These are phyloP conservation scores for Neonectria hederae DNA, from an alignment of 2,329 filamentous ascomycete genomes.

Conservation along the genomic window DNA sequence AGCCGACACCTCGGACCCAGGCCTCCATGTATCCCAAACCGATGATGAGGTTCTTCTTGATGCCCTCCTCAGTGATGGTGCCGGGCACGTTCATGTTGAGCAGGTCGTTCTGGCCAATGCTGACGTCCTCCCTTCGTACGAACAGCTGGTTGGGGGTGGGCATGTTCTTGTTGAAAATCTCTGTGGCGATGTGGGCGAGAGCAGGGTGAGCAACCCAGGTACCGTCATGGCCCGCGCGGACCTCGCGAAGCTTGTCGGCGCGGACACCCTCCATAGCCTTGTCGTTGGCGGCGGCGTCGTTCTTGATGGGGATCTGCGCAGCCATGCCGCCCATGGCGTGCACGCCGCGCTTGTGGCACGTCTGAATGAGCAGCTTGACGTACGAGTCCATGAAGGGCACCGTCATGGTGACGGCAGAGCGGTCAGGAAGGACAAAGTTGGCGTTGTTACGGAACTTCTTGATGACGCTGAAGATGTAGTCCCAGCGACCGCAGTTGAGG, in stretches of 20 bases:
- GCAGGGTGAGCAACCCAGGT: constrained; percentile 98
- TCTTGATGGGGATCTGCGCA: constrained; percentile 98
- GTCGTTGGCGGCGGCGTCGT: constrained; percentile 89
- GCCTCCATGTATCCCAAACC: constrained; percentile 98
- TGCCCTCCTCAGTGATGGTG: constrained; percentile 89
- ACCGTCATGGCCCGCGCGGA: constrained; percentile 91
- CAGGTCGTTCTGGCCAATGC: constrained; percentile 86
- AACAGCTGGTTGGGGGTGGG: constrained; percentile 97
- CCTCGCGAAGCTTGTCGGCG: constrained; percentile 96
- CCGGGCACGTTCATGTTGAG: constrained; percentile 99
- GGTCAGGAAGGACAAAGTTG: constrained; percentile 92
- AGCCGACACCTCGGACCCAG: constrained; percentile 94
- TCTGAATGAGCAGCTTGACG: constrained; percentile 95
- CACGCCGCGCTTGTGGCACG: constrained; percentile 95
- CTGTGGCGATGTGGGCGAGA: constrained; percentile 84
- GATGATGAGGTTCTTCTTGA: constrained; percentile 97
- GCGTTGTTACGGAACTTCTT: constrained; percentile 98
- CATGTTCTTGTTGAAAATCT: constrained; percentile 99
- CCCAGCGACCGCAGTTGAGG: constrained; percentile 98
- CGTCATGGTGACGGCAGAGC: constrained; percentile 93
- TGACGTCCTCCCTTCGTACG: constrained; percentile 87
- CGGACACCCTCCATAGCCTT: constrained; percentile 93
- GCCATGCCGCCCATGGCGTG: constrained; percentile 99
- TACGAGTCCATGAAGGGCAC: constrained; percentile 98
- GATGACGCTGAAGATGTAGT: constrained; percentile 99